Percentiles rank a stretch among this genome's conserved stretches.
Conservation (phyloP, 257 asterid species). For the Solanum phureja region DNA sequence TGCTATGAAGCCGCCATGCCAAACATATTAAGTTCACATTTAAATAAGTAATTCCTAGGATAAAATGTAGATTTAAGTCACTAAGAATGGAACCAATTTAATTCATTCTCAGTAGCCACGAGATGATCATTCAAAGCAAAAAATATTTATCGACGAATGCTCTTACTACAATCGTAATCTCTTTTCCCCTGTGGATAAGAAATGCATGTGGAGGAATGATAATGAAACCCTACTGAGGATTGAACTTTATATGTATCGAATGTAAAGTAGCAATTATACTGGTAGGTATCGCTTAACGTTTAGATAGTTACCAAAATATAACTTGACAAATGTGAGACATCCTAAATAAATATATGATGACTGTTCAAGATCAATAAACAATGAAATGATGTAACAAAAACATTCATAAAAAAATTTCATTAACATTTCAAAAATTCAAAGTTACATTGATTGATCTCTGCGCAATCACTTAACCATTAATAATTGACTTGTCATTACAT, state of each 20-base stretch:
- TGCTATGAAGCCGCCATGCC: neutral
- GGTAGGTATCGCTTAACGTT: neutral
- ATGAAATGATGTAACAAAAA: neutral
- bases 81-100: too few species aligned
- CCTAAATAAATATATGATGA: neutral
- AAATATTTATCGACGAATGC: neutral
- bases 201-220: too few species aligned
- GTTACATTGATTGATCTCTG: neutral
- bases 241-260: too few species aligned
- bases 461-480: neutral
- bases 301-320: neutral
- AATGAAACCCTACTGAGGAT: too few species aligned
- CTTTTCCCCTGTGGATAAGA: too few species aligned
- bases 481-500: neutral
- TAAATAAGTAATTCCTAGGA: neutral
- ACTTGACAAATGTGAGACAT: neutral
- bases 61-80: neutral
- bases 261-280: too few species aligned
- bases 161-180: too few species aligned
- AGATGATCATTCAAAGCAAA: too few species aligned
- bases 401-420: neutral
- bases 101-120: constrained; percentile 3
- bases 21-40: neutral
- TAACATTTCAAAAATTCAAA: neutral
- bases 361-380: neutral